Conservation (phyloP, 2,329 filamentous ascomycete genomes). For the Chrysoporthe cubensis region DNA sequence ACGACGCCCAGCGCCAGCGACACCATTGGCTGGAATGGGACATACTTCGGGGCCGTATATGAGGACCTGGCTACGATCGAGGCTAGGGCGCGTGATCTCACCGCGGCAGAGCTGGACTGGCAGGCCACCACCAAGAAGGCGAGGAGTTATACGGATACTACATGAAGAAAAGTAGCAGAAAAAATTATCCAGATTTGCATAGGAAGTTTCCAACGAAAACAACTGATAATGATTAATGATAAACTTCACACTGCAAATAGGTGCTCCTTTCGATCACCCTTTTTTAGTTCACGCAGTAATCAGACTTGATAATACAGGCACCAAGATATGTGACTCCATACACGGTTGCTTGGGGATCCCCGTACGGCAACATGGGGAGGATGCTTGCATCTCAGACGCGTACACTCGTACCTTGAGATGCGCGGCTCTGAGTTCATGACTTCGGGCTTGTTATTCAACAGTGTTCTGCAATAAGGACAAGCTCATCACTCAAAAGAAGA, state of each 20-base stretch:
- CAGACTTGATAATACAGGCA: too few species aligned
- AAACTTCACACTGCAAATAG: not conserved
- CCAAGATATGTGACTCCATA: too few species aligned
- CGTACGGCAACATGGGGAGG: too few species aligned
- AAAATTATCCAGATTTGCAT: not conserved
- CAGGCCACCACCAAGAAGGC: not conserved
- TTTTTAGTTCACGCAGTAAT: too few species aligned
- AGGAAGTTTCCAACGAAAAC: not conserved
- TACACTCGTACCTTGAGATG: too few species aligned
- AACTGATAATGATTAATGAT: not conserved
- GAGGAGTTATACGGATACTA: not conserved
- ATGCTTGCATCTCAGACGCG: too few species aligned
- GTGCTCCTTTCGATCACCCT: too few species aligned
- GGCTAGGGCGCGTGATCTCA: constrained; percentile 26
- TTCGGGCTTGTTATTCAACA: too few species aligned
- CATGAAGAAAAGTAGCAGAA: not conserved
- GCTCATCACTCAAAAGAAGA: too few species aligned
- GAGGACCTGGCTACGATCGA: constrained; percentile 24
- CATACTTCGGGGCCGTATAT: constrained; percentile 16
- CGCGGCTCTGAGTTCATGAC: too few species aligned
- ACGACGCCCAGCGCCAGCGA: constrained; percentile 7
- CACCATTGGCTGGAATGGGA: constrained; percentile 27
- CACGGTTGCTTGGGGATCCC: too few species aligned
- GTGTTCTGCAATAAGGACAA: too few species aligned
- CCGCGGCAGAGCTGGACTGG: constrained; percentile 15